phyloP scores from a whole-genome alignment of 371 early-diverging fungal genomes.

The Coemansia sp. region DNA sequence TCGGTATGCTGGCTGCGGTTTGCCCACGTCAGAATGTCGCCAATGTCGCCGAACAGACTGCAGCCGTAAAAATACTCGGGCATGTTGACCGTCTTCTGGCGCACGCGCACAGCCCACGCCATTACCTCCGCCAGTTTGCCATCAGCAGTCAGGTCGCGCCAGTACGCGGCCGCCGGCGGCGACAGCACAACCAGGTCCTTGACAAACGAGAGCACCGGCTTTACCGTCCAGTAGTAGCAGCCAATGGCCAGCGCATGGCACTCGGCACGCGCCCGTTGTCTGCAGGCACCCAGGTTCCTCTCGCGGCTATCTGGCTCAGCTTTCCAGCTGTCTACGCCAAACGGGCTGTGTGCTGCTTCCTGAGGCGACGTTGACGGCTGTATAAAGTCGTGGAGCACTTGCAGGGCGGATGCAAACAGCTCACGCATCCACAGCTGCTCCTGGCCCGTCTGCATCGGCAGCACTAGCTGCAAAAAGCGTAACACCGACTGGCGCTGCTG shows the following conservation, averaged over 20 bases:
- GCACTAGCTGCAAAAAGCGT: not conserved
- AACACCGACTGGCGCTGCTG: not conserved
- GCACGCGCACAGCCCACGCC: constrained; percentile 3
- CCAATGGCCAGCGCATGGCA: constrained; percentile 6
- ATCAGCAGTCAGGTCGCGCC: not conserved
- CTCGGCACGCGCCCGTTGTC: not conserved
- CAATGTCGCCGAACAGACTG: not conserved
- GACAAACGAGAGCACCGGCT: constrained; percentile 13
- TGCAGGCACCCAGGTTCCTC: not conserved
- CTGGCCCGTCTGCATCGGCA: not conserved
- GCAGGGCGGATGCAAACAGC: not conserved
- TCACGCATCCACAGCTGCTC: not conserved
- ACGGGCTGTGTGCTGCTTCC: not conserved
- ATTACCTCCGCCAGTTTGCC: not conserved
- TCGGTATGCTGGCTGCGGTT: not conserved
- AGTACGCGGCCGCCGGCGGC: not conserved
- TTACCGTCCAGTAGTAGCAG: constrained; percentile 27
- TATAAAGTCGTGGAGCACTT: not conserved
- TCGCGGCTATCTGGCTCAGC: no score
- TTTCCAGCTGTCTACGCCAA: not conserved
- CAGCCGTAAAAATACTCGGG: not conserved
- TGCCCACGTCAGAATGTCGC: not conserved
- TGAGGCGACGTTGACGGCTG: not conserved
- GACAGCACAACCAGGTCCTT: constrained; percentile 3
- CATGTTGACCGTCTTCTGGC: not conserved